These are phyloP conservation scores for Lodderomyces metapsilosis DNA, from an alignment of 1,139 yeast species.

Conservation along the genomic window DNA sequence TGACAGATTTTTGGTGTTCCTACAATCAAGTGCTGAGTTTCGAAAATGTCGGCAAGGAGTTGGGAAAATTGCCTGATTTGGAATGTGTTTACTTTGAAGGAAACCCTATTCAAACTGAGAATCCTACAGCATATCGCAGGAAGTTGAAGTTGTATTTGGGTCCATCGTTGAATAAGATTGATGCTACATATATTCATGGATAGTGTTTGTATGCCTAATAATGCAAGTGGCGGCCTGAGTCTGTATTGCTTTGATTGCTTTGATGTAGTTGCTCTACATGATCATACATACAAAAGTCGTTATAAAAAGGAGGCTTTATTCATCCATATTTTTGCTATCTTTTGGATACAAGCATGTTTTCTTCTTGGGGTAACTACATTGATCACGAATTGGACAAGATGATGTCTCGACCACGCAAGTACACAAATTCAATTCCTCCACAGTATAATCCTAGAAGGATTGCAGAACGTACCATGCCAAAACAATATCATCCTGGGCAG, in stretches of 20 bases:
- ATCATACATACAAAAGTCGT: background rate
- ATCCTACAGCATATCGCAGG: constrained; percentile 80
- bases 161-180: constrained; percentile 78
- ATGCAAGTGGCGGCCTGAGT: background rate
- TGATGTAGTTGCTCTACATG: background rate
- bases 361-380: constrained; percentile 6
- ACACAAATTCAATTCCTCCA: constrained; percentile 12
- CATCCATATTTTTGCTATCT: too few species aligned
- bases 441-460: constrained; percentile 13
- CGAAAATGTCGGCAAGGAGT: constrained; percentile 64
- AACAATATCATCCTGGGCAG: background rate
- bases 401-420: constrained; percentile 14
- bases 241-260: too few species aligned
- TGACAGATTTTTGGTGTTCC: constrained; percentile 95
- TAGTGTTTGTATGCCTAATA: constrained; percentile 14
- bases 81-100: constrained; percentile 95
- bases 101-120: constrained; percentile 78
- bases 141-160: constrained; percentile 74
- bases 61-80: constrained; percentile 60
- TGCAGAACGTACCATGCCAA: constrained; percentile 4
- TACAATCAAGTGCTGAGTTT: constrained; percentile 68
- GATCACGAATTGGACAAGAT: constrained; percentile 16
- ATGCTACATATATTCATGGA: constrained; percentile 70
- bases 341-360: constrained; percentile 2
- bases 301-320: background rate